phyloP scores from a whole-genome alignment of 106 monocot species.

The Dioscorea dumetorum region DNA sequence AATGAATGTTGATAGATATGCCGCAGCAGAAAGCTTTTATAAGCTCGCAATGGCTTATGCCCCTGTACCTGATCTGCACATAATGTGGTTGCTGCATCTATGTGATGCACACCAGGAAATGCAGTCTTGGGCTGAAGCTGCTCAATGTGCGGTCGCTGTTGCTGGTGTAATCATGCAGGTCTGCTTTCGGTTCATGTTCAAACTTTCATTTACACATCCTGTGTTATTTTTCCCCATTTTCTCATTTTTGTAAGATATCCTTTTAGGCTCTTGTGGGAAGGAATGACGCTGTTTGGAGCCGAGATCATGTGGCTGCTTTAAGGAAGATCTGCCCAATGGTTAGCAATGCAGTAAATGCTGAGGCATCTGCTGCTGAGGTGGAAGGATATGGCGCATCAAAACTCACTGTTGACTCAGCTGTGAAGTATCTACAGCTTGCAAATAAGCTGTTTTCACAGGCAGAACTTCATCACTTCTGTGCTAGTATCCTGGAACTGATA shows the following conservation, averaged over 20 bases:
- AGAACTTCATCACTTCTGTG: constrained; percentile 91
- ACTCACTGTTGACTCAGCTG: constrained; percentile 94
- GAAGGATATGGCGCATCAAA: constrained; percentile 99
- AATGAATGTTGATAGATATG: constrained; percentile 82
- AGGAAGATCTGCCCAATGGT: constrained; percentile 95
- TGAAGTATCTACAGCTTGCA: constrained; percentile 94
- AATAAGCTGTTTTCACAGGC: constrained; percentile 92
- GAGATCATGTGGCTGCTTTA: constrained; percentile 70
- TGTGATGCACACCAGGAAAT: constrained; percentile 99
- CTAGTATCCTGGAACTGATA: constrained; percentile 89
- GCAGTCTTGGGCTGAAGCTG: constrained; percentile 99
- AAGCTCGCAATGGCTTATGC: constrained; percentile 90
- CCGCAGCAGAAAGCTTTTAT: constrained; percentile 92
- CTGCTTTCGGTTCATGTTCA: background rate
- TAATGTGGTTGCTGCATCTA: constrained; percentile 94
- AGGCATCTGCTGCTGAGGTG: constrained; percentile 95
- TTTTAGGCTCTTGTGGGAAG: constrained; percentile 87
- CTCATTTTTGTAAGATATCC: background rate
- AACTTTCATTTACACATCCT: too few species aligned
- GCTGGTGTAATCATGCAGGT: constrained; percentile 99
- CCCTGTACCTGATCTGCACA: constrained; percentile 96
- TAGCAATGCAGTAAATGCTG: constrained; percentile 54
- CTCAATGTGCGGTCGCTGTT: constrained; percentile 98
- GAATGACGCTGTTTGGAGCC: constrained; percentile 96
- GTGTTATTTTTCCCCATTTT: background rate